These are phyloP conservation scores for Corynascus novoguineensis DNA, from an alignment of 495 filamentous ascomycete species.

Conservation along the genomic window DNA sequence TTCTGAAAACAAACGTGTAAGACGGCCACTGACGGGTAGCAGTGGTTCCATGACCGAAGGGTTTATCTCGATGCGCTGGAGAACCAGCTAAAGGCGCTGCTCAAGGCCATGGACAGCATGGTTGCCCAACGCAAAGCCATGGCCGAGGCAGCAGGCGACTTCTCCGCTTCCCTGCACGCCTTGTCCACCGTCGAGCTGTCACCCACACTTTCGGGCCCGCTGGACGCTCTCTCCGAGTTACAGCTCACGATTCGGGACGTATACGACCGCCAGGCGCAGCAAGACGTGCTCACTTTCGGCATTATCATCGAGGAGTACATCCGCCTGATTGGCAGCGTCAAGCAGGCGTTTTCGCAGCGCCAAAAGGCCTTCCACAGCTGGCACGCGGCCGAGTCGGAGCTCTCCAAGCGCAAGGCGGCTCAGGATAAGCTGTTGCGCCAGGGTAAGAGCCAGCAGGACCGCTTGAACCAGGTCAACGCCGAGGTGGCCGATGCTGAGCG, in stretches of 20 bases:
- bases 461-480: constrained; percentile 80
- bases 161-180: constrained; percentile 83
- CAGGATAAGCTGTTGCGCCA: constrained; percentile 92
- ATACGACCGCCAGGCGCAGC: constrained; percentile 93
- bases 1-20: no score
- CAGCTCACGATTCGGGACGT: constrained; percentile 91
- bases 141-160: constrained; percentile 87
- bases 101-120: constrained; percentile 90
- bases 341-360: constrained; percentile 83
- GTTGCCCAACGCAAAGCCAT: constrained; percentile 86
- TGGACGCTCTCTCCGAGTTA: constrained; percentile 85
- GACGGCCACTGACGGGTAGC: constrained; percentile 3
- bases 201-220: constrained; percentile 76
- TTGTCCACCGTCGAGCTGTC: constrained; percentile 85
- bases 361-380: constrained; percentile 94
- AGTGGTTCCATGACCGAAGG: constrained; percentile 97
- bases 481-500: constrained; percentile 91
- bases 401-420: constrained; percentile 75
- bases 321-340: constrained; percentile 86
- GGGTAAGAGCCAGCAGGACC: constrained; percentile 91
- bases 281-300: constrained; percentile 91
- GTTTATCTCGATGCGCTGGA: constrained; percentile 93
- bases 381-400: constrained; percentile 81
- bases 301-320: constrained; percentile 99
- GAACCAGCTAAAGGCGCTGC: constrained; percentile 85